Evolutionary conservation across 2,329 filamentous ascomycete genomes (phyloP).

Genomic region (Cladosporium sp.): DNA sequence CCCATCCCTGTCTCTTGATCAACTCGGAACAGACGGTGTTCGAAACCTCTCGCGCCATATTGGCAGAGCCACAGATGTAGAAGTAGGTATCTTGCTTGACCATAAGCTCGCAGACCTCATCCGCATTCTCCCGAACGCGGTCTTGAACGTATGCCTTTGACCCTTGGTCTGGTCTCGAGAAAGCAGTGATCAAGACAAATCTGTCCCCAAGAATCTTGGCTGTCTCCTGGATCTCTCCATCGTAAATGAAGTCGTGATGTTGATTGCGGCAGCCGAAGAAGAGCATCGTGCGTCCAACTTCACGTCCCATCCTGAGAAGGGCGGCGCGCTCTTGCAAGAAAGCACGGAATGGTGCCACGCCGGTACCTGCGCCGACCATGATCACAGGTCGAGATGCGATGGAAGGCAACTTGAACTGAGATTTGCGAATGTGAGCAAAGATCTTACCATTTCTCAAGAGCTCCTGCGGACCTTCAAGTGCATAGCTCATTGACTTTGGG

Average conservation of each 20-base stretch:
- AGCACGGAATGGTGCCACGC: slow-evolving; percentile 46
- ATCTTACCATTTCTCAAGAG: slow-evolving; percentile 34
- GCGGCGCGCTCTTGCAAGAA: slow-evolving; percentile 36
- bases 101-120: slow-evolving; percentile 30
- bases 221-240: slow-evolving; percentile 32
- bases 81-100: slow-evolving; percentile 33
- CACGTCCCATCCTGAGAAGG: slow-evolving; percentile 26
- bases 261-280: slow-evolving; percentile 43
- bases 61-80: slow-evolving; percentile 41
- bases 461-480: slow-evolving; percentile 31
- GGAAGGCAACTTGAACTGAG: slow-evolving; percentile 46
- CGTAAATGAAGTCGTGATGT: slow-evolving; percentile 36
- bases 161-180: slow-evolving; percentile 25
- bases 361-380: slow-evolving; percentile 51
- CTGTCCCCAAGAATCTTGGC: slow-evolving; percentile 11
- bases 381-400: slow-evolving; percentile 44
- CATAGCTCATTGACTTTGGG: slow-evolving; percentile 33
- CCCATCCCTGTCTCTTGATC: slow-evolving; percentile 13
- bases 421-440: slow-evolving; percentile 38
- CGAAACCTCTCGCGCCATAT: slow-evolving; percentile 35
- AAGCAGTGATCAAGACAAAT: slow-evolving; percentile 31
- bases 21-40: slow-evolving; percentile 16
- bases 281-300: slow-evolving; percentile 23
- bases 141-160: slow-evolving; percentile 38
- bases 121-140: slow-evolving; percentile 29